phyloP scores from a whole-genome alignment of 768 basidiomycete species.

The Boletus speciosus region DNA sequence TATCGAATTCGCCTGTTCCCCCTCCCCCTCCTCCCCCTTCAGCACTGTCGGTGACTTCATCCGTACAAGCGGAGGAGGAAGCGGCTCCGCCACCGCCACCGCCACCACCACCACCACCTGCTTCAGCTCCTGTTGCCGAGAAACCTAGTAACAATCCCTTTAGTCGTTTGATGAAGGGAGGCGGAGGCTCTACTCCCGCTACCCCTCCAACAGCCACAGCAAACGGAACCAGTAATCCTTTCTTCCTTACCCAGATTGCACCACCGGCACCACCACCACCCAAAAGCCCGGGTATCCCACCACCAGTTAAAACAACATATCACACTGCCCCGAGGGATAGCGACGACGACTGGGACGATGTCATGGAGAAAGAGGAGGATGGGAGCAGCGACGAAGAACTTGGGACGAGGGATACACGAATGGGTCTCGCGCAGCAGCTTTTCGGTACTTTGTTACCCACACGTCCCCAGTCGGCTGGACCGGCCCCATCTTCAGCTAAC shows the following conservation, averaged over 20 bases:
- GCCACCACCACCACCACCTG: conserved; percentile 26
- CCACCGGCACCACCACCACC: conserved; percentile 39
- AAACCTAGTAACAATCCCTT: conserved; percentile 79
- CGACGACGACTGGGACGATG: conserved; percentile 85
- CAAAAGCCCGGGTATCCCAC: conserved; percentile 35
- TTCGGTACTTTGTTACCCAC: conserved; percentile 70
- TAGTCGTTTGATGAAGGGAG: conserved; percentile 58
- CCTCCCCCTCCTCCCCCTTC: conserved; percentile 40
- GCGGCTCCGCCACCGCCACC: conserved; percentile 33
- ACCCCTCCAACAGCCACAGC: conserved; percentile 21
- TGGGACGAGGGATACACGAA: conserved; percentile 56
- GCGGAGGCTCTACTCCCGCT: conserved; percentile 31
- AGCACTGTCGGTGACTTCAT: conserved; percentile 27
- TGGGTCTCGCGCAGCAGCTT: conserved; percentile 71
- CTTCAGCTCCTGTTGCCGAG: conserved; percentile 32
- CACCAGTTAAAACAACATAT: conserved; percentile 53
- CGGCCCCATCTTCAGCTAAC: conserved; percentile 17
- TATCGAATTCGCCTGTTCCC: conserved; percentile 33
- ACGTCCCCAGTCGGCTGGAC: conserved; percentile 54
- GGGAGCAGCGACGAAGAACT: conserved; percentile 82
- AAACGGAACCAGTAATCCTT: conserved; percentile 70
- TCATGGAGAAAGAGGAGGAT: conserved; percentile 66
- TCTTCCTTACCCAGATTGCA: conserved; percentile 52
- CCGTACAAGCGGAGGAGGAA: conserved; percentile 12
- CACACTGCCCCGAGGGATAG: conserved; percentile 55